phyloP scores from a whole-genome alignment of 1,139 yeast species.

The Yamadazyma songkhlaensis region DNA sequence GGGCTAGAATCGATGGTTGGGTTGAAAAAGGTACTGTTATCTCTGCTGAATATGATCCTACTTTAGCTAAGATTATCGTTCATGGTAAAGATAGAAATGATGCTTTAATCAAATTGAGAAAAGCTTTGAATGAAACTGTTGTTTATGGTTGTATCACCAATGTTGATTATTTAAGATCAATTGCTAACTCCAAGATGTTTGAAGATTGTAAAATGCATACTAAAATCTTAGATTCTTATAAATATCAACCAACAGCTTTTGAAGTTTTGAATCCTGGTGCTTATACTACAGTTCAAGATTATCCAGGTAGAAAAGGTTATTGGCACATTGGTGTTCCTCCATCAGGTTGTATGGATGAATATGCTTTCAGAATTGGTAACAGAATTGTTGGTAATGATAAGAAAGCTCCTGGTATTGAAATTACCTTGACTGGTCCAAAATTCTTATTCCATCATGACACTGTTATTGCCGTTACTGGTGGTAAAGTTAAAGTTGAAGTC shows the following conservation, averaged over 20 bases:
- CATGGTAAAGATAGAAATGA: conserved; percentile 87
- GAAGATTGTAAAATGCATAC: conserved; percentile 81
- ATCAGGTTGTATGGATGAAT: conserved; percentile 96
- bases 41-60: conserved; percentile 94
- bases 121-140: conserved; percentile 82
- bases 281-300: conserved; percentile 93
- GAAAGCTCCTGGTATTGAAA: conserved; percentile 84
- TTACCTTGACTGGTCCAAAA: conserved; percentile 85
- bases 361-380: conserved; percentile 85
- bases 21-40: conserved; percentile 84
- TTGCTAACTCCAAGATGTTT: conserved; percentile 83
- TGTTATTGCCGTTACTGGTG: conserved; percentile 84
- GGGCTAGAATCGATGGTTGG: conserved; percentile 96
- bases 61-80: conserved; percentile 92
- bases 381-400: conserved; percentile 82
- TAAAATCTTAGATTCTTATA: conserved; percentile 79
- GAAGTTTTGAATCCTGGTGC: conserved; percentile 89
- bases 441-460: conserved; percentile 78
- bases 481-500: conserved; percentile 61
- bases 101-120: conserved; percentile 70
- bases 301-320: conserved; percentile 85
- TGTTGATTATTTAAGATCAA: conserved; percentile 81
- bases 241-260: conserved; percentile 77
- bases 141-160: conserved; percentile 88
- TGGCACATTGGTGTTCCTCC: conserved; percentile 98